These are phyloP conservation scores for Mortierella sp. DNA, from an alignment of 371 early-diverging fungal genomes.

Conservation along the genomic window DNA sequence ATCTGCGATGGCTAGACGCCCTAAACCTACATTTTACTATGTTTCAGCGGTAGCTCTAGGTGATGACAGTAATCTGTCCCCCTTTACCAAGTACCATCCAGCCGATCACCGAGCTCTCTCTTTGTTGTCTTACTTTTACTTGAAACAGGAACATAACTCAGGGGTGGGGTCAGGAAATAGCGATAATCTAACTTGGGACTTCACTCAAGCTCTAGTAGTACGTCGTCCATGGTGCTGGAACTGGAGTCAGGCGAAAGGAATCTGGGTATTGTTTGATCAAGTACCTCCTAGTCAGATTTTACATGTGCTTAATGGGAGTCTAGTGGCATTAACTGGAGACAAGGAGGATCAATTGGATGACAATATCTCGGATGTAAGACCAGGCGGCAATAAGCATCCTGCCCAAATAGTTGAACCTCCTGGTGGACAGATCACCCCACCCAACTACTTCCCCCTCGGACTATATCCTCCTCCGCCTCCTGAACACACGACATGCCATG, in stretches of 20 bases:
- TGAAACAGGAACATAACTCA: conserved; percentile 10
- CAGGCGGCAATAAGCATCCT: neutral
- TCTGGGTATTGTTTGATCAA: conserved; percentile 71
- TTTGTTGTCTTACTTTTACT: conserved; percentile 61
- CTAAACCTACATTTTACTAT: conserved; percentile 18
- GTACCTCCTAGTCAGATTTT: conserved; percentile 79
- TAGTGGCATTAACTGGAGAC: conserved; percentile 79
- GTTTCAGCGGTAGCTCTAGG: conserved; percentile 34
- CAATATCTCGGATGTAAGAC: neutral
- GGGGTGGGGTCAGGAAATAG: neutral
- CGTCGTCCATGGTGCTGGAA: conserved; percentile 72
- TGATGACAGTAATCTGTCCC: conserved; percentile 44
- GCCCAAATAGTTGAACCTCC: neutral
- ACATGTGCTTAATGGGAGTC: conserved; percentile 78
- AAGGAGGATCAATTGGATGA: conserved; percentile 15
- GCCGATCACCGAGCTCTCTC: conserved; percentile 69
- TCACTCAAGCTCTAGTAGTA: conserved; percentile 63
- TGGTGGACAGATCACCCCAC: conserved; percentile 40
- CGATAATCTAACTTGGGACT: conserved; percentile 66
- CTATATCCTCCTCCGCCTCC: conserved; percentile 64
- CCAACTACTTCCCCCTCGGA: conserved; percentile 68
- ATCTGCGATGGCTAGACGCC: conserved; percentile 9
- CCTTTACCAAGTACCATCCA: conserved; percentile 64
- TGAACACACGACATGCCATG: conserved; percentile 70
- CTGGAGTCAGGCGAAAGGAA: conserved; percentile 68